A percentile compares a stretch with the other conserved stretches of the same genome.
Conservation (phyloP, 108 stramenopile genomes). For the Fistulifera solaris region DNA sequence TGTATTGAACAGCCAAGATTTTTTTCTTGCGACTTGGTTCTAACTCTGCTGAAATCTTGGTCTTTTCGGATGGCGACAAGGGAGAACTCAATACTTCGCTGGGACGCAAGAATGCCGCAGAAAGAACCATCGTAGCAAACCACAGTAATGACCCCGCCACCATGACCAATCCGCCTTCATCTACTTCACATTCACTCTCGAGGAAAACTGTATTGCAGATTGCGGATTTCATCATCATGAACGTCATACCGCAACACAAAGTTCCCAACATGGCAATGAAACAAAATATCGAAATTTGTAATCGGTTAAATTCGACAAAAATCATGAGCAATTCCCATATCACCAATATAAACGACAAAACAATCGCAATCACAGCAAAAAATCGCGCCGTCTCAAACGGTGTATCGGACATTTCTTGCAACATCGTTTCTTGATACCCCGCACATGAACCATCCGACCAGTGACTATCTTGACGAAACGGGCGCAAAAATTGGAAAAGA, state of each 20-base stretch:
- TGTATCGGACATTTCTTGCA: neutral
- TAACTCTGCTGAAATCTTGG: no score
- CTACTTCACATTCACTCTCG: neutral
- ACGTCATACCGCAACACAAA: neutral
- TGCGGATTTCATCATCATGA: slow-evolving; percentile 1
- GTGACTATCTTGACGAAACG: neutral
- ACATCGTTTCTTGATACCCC: slow-evolving; percentile 7
- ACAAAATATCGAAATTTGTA: slow-evolving; percentile 1
- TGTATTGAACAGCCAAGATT: no score
- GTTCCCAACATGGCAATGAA: neutral
- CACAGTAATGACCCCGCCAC: slow-evolving; percentile 3
- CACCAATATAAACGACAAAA: neutral
- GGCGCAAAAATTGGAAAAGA: slow-evolving; percentile 8
- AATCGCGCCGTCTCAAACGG: slow-evolving; percentile 3
- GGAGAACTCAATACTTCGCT: no score
- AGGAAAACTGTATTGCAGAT: slow-evolving; percentile 1
- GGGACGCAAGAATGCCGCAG: neutral
- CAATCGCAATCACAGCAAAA: neutral
- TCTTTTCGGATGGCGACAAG: no score
- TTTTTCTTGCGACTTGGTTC: no score
- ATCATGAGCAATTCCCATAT: neutral
- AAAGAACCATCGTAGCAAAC: neutral
- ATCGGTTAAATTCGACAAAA: neutral
- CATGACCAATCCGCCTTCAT: slow-evolving; percentile 10
- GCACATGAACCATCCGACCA: slow-evolving; percentile 11